phyloP scores from a whole-genome alignment of 1,284 basidiomycete species.

The Ceratobasidium sp. region DNA sequence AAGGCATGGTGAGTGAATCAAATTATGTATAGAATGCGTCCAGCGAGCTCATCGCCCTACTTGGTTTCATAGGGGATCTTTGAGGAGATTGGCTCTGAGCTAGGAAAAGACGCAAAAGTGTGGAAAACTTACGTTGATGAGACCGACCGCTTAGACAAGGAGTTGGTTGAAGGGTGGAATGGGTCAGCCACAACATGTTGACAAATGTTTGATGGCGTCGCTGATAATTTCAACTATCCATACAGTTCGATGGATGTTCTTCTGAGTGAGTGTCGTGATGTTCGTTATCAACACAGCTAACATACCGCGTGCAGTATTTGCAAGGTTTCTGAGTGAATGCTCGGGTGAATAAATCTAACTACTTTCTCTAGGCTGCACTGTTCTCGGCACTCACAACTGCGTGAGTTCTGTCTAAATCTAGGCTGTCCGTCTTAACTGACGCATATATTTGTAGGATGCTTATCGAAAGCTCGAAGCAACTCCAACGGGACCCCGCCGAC shows the following conservation, averaged over 20 bases:
- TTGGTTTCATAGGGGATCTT: too few relatives aligned
- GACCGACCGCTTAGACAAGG: not conserved
- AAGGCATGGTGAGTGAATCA: too few relatives aligned
- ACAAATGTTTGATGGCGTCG: not conserved
- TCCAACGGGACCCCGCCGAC: not conserved
- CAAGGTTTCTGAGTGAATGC: not conserved
- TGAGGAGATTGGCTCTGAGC: not conserved
- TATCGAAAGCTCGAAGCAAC: constrained; percentile 7
- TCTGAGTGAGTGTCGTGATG: not conserved
- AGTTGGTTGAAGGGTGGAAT: constrained; percentile 10
- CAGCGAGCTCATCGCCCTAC: too few relatives aligned
- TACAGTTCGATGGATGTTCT: constrained; percentile 17
- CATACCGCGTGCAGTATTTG: not conserved
- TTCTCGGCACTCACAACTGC: constrained; percentile 17
- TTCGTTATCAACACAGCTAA: not conserved
- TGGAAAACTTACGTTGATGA: constrained; percentile 1
- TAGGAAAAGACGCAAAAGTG: not conserved
- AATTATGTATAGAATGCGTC: too few relatives aligned
- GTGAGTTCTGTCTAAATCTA: not conserved
- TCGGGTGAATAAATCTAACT: not conserved
- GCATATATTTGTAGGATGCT: not conserved
- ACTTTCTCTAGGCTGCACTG: not conserved
- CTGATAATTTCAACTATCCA: not conserved
- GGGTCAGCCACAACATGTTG: not conserved
- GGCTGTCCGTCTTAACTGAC: not conserved